Percentiles rank a stretch among this genome's conserved stretches.
These are phyloP conservation scores for Saccharomyces hybrid DNA, from an alignment of 1,139 yeast genomes.

Conservation along the genomic window DNA sequence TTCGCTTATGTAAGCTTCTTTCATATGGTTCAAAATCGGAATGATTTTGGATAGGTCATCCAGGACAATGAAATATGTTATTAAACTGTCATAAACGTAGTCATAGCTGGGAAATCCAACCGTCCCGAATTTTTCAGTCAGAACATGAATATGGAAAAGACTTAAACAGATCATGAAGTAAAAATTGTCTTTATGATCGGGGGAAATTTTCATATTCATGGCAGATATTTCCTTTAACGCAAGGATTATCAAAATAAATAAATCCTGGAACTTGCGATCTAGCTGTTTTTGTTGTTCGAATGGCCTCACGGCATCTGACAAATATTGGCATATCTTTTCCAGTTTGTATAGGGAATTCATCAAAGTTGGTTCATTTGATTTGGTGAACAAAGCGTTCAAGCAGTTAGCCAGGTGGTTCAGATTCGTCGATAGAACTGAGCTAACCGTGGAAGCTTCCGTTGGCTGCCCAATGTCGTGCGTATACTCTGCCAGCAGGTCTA, in stretches of 20 bases:
- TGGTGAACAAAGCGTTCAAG: background rate
- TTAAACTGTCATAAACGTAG: constrained; percentile 14
- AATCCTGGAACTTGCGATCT: background rate
- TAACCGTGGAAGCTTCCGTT: background rate
- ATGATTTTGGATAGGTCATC: constrained; percentile 1
- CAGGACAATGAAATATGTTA: constrained; percentile 3
- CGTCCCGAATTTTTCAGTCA: constrained; percentile 24
- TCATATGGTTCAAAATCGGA: constrained; percentile 1
- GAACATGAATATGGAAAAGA: constrained; percentile 19
- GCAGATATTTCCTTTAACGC: background rate
- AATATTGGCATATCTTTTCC: background rate
- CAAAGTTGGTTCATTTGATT: background rate
- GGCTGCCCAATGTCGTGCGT: background rate
- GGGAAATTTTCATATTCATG: background rate
- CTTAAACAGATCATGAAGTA: constrained; percentile 12
- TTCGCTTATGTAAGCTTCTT: constrained; percentile 15
- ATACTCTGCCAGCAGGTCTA: background rate
- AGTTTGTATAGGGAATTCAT: background rate
- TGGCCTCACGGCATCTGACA: background rate
- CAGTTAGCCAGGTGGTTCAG: background rate
- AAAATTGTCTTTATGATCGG: background rate
- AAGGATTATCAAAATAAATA: background rate
- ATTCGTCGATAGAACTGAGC: background rate
- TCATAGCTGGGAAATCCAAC: constrained; percentile 26
- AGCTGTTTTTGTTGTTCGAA: background rate